Percentiles rank a stretch among this genome's conserved stretches.
Conservation (phyloP, 1,139 yeast genomes). For the Taphrina flavorubra region DNA sequence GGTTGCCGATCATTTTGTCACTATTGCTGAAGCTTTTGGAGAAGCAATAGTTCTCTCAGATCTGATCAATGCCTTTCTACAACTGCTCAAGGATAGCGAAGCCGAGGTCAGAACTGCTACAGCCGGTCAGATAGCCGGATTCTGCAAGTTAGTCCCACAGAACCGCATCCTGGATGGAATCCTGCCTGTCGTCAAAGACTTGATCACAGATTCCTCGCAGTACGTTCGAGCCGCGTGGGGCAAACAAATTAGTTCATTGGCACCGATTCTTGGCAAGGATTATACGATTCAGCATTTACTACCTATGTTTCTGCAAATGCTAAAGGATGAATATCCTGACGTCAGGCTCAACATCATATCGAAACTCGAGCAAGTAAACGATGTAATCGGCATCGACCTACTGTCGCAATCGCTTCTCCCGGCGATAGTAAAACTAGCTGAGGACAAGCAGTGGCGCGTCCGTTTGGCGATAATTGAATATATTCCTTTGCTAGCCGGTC, state of each 20-base stretch:
- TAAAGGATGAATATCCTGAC: constrained; percentile 95
- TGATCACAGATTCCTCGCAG: constrained; percentile 91
- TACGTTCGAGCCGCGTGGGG: constrained; percentile 93
- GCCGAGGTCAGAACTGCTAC: constrained; percentile 96
- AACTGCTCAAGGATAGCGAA: constrained; percentile 87
- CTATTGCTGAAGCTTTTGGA: constrained; percentile 63
- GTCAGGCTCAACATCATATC: constrained; percentile 94
- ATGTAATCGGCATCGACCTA: constrained; percentile 88
- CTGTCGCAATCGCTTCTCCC: constrained; percentile 88
- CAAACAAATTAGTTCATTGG: constrained; percentile 80
- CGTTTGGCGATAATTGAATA: constrained; percentile 96
- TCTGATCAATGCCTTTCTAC: constrained; percentile 72
- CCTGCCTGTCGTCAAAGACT: constrained; percentile 79
- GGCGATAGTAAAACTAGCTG: constrained; percentile 94
- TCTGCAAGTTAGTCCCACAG: constrained; percentile 53
- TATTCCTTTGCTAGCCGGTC: constrained; percentile 94
- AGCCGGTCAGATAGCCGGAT: constrained; percentile 84
- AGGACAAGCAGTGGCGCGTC: constrained; percentile 97
- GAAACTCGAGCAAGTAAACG: constrained; percentile 86
- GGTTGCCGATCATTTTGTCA: constrained; percentile 89
- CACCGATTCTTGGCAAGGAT: constrained; percentile 85
- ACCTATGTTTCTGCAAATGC: constrained; percentile 90
- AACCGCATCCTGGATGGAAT: constrained; percentile 70
- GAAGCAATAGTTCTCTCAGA: constrained; percentile 57
- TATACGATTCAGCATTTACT: constrained; percentile 76